phyloP scores from a whole-genome alignment of 306 rosid species.

The Senna siamea region DNA sequence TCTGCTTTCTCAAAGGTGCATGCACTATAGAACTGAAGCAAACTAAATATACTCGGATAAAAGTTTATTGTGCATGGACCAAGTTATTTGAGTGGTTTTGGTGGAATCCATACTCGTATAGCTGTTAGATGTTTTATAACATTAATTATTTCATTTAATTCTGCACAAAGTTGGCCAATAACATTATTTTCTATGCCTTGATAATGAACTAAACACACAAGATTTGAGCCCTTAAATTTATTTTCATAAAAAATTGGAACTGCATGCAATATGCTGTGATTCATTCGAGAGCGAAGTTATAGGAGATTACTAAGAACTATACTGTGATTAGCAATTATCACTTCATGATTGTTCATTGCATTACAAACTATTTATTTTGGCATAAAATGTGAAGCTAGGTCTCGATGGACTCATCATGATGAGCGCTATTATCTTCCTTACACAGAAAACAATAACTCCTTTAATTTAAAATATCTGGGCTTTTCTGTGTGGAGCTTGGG shows the following conservation, averaged over 20 bases:
- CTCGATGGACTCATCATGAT: neutral
- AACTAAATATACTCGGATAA: too few species aligned
- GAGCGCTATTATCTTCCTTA: slow-evolving; percentile 25
- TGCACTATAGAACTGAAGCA: too few species aligned
- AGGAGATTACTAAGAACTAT: neutral
- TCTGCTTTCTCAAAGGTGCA: neutral
- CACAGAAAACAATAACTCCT: slow-evolving; percentile 22
- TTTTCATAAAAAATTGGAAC: neutral
- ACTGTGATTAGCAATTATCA: slow-evolving; percentile 19
- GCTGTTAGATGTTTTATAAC: too few species aligned
- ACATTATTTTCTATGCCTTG: neutral
- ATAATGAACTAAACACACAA: neutral
- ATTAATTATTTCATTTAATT: too few species aligned
- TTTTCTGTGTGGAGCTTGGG: slow-evolving; percentile 25
- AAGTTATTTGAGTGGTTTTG: too few species aligned
- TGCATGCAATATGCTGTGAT: neutral
- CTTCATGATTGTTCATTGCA: slow-evolving; percentile 29
- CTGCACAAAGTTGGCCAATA: neutral
- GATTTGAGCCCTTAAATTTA: neutral
- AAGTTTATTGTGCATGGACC: too few species aligned
- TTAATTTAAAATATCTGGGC: slow-evolving; percentile 19
- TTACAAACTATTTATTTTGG: neutral
- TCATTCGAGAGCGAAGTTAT: slow-evolving; percentile 2
- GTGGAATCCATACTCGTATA: too few species aligned
- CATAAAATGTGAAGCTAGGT: neutral